Base-by-base conservation (phyloP, 1,284 basidiomycete genomes). In the Rugiboletus extremiorientalis region DNA sequence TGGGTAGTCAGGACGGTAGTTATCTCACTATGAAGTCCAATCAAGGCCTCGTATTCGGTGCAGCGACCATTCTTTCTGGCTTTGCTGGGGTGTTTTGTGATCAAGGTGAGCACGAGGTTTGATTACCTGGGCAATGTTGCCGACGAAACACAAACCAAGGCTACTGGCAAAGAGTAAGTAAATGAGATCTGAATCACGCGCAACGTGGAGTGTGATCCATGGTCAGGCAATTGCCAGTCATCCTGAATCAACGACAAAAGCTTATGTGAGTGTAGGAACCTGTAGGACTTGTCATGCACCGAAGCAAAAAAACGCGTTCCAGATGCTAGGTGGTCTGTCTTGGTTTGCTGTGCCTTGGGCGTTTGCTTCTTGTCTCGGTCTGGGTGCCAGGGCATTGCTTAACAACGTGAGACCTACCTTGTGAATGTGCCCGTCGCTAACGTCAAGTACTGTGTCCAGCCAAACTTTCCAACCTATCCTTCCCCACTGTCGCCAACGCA, bases 261-360 rank as follows among this genome's bases (percentile, higher is more conserved):
- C 92, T 0, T 97, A 94, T 75, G 77, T 78, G 30, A 52, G 76
- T 69, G 45, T 36, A 25, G 6, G 31, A n/a, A 38, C 34, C 18
- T 15, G 15, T 16, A 6, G 42, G 55, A 6, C 27, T 18, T 15
- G 20, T 25, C 25, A 15, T 22, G n/a, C 16, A 18, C 34, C 25
- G 6, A 12, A 63, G 15, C 16, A 37, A 8, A 2, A 0, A 22
- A 51, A 44, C 20, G 15, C n/a, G 27, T 40, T 40, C 37, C 50
- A 80, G 78, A 76, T 96, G 12, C 79, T 93, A 25, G 94, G 94
- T 48, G 94, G 94, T n/a, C 71, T 95, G 5, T 89, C 91, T 15
- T 94, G 92, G 92, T 91, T 94, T 66, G 86, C 90, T 2, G 91
- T 92, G 56, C 92, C 92, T 0, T 91, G 93, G 71, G 82, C 83